phyloP scores from a whole-genome alignment of 495 filamentous ascomycete genomes.

The Penicillium argentinense region DNA sequence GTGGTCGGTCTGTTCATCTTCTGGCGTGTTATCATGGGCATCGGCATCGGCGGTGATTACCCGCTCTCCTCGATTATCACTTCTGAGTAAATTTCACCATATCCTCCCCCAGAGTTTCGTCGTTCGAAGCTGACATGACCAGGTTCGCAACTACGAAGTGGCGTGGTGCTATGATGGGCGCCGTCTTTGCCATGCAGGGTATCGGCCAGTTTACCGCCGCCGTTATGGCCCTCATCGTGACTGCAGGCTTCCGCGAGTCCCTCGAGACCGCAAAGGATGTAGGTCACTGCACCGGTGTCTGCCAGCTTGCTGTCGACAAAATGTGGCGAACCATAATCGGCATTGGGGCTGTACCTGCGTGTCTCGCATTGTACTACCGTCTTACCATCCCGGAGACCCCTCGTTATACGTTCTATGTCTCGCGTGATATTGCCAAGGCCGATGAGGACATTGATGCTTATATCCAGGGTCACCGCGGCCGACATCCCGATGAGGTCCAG shows the following conservation, averaged over 20 bases:
- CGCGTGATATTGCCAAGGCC: conserved; percentile 68
- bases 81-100: conserved; percentile 57
- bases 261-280: conserved; percentile 50
- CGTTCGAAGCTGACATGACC: neutral
- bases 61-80: conserved; percentile 84
- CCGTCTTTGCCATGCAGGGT: conserved; percentile 83
- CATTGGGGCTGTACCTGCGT: conserved; percentile 75
- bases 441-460: conserved; percentile 65
- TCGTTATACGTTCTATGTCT: conserved; percentile 82
- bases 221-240: conserved; percentile 69
- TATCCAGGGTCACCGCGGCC: conserved; percentile 55
- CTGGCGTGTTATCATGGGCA: conserved; percentile 84
- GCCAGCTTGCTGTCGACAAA: conserved; percentile 72
- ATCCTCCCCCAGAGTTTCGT: conserved; percentile 14
- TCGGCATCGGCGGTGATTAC: conserved; percentile 86
- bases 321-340: conserved; percentile 83
- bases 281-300: conserved; percentile 60
- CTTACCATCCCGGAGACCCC: conserved; percentile 86
- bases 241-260: conserved; percentile 69
- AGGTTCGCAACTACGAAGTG: conserved; percentile 81
- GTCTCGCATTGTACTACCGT: conserved; percentile 77
- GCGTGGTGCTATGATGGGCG: conserved; percentile 86
- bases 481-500: conserved; percentile 60
- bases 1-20: conserved; percentile 80
- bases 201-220: conserved; percentile 73